Percentiles rank a stretch among this genome's conserved stretches.
Evolutionary conservation across 495 filamentous ascomycete genomes (phyloP).

Genomic region (Aspergillus saccharolyticus): DNA sequence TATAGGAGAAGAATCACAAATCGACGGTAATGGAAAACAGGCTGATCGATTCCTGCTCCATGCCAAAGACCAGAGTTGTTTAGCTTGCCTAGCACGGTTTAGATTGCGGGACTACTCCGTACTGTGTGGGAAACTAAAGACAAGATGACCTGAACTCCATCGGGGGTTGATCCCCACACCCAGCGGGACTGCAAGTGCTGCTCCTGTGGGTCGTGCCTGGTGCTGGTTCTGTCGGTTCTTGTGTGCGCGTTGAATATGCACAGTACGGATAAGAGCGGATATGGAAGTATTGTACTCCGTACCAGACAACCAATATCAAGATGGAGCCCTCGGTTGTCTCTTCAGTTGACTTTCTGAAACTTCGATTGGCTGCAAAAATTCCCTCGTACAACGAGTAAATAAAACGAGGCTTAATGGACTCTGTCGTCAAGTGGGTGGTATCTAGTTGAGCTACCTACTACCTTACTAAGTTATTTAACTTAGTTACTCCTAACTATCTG

Average conservation of each 20-base stretch:
- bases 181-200: background rate
- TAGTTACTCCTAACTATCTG: no score
- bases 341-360: background rate
- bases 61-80: background rate
- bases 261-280: background rate
- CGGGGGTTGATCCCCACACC: background rate
- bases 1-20: no score
- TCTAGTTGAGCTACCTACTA: no score
- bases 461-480: background rate
- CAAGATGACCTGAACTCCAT: background rate
- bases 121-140: no score
- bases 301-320: background rate
- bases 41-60: background rate
- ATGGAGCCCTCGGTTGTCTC: background rate
- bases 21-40: background rate
- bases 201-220: background rate
- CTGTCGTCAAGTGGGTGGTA: no score
- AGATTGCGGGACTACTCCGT: background rate
- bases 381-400: constrained; percentile 30
- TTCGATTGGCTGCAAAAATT: constrained; percentile 27
- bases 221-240: background rate
- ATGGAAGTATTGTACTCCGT: no score
- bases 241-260: background rate
- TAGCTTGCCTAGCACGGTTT: background rate
- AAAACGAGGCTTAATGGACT: no score